These are phyloP conservation scores for Pharnaceum exiguum DNA, from an alignment of 148 eudicot species.

Conservation along the genomic window DNA sequence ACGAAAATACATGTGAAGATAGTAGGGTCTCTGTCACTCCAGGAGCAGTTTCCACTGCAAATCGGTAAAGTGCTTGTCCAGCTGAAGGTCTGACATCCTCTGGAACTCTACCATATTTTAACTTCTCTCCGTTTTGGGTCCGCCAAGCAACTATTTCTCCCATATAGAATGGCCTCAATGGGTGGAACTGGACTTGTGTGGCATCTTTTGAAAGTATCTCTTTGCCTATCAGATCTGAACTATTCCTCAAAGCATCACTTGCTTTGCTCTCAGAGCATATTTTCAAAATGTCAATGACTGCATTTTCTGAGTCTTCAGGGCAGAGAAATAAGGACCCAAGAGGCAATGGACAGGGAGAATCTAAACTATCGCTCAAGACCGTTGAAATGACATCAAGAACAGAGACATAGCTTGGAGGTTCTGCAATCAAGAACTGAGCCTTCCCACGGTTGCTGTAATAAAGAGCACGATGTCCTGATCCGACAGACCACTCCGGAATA, in stretches of 20 bases:
- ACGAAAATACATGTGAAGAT: constrained; percentile 89
- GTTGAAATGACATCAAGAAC: constrained; percentile 64
- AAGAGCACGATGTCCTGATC: constrained; percentile 59
- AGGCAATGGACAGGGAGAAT: constrained; percentile 65
- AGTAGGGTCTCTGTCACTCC: constrained; percentile 63
- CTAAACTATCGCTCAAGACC: constrained; percentile 69
- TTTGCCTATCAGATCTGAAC: constrained; percentile 53
- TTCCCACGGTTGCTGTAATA: constrained; percentile 55
- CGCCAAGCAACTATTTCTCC: constrained; percentile 99
- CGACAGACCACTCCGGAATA: constrained; percentile 70
- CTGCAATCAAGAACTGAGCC: constrained; percentile 58
- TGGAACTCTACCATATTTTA: constrained; percentile 89
- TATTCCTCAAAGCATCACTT: constrained; percentile 33
- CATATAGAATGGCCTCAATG: constrained; percentile 87
- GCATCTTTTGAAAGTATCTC: constrained; percentile 89
- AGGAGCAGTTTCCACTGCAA: constrained; percentile 64
- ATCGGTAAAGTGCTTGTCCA: constrained; percentile 90
- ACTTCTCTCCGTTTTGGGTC: constrained; percentile 79
- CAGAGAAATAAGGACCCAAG: constrained; percentile 72
- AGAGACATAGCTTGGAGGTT: constrained; percentile 80
- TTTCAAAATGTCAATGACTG: constrained; percentile 59
- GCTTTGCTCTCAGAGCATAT: constrained; percentile 48
- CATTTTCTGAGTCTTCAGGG: constrained; percentile 70
- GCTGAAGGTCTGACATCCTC: constrained; percentile 90
- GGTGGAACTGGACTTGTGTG: constrained; percentile 83